Conservation (phyloP, 176 grass and related monocot genomes). For the Urochloa ruziziensis region DNA sequence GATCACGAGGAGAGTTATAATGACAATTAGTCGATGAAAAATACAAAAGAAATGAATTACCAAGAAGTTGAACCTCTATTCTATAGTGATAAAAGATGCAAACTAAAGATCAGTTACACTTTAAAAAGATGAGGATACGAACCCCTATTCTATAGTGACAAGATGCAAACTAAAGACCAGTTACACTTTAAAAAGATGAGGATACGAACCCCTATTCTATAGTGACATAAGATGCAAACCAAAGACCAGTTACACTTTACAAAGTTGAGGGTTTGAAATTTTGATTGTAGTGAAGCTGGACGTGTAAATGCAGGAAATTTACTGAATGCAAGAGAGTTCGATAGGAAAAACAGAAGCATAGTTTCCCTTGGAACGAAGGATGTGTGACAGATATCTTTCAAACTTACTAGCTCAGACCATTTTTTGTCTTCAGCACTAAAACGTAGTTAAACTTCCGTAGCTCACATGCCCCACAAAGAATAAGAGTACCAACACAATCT, state of each 20-base stretch:
- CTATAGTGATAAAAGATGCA: neutral
- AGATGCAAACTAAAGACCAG: neutral
- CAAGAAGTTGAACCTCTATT: neutral
- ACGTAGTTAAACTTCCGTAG: neutral
- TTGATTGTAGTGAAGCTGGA: neutral
- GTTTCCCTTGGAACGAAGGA: neutral
- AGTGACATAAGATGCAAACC: neutral
- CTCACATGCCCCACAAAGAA: neutral
- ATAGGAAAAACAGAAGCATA: neutral
- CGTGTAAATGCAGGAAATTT: neutral
- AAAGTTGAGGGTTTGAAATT: neutral
- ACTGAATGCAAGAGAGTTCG: neutral
- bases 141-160: neutral
- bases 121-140: neutral
- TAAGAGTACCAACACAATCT: neutral
- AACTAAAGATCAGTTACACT: neutral
- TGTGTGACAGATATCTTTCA: neutral
- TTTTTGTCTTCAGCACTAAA: neutral
- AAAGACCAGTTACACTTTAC: neutral
- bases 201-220: neutral
- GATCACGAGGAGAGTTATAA: neutral
- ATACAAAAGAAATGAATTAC: neutral
- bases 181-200: neutral
- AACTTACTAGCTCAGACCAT: neutral
- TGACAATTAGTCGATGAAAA: neutral